Conservation (phyloP, 345 rosid species). For the Eucalyptus sp. region DNA sequence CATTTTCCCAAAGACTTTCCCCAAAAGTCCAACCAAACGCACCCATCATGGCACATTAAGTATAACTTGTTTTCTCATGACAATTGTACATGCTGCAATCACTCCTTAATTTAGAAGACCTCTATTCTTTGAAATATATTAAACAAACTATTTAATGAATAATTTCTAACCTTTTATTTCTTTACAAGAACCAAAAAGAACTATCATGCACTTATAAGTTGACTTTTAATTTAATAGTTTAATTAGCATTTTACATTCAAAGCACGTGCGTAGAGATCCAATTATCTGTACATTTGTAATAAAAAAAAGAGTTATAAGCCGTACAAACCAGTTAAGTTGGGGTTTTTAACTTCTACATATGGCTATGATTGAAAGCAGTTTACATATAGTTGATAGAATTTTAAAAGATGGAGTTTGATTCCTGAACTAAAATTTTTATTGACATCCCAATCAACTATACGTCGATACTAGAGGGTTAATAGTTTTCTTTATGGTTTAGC, state of each 20-base stretch:
- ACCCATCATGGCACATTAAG: neutral
- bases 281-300: rapidly evolving
- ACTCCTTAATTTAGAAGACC: neutral
- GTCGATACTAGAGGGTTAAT: rapidly evolving
- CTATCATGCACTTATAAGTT: neutral
- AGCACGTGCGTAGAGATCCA: rapidly evolving
- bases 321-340: rapidly evolving
- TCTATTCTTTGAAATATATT: neutral
- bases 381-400: neutral
- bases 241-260: neutral
- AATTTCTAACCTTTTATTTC: neutral
- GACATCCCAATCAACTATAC: rapidly evolving
- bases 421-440: rapidly evolving
- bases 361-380: rapidly evolving
- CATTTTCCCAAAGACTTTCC: too few relatives aligned
- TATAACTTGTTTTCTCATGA: neutral
- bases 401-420: rapidly evolving
- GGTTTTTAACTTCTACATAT: rapidly evolving
- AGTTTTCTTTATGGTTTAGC: neutral
- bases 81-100: neutral
- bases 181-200: neutral
- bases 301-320: neutral
- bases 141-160: neutral
- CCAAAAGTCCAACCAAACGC: too few relatives aligned
- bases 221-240: neutral